These are phyloP conservation scores for Phytophthora idaei DNA, from an alignment of 352 stramenopile species.

Conservation along the genomic window DNA sequence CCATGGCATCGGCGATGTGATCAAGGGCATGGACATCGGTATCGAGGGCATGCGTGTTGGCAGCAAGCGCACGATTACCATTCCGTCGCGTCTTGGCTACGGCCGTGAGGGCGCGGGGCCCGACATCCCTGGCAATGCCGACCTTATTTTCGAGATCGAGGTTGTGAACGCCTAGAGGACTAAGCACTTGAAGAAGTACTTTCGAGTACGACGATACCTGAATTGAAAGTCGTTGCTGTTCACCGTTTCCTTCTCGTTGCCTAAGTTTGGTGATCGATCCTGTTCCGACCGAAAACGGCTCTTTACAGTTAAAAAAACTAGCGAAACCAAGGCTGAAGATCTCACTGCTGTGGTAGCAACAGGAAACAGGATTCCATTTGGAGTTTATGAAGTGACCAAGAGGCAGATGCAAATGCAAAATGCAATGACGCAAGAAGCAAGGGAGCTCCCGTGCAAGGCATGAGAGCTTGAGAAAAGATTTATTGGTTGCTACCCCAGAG, in stretches of 20 bases:
- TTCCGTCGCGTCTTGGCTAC: constrained; percentile 95
- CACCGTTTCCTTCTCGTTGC: neutral
- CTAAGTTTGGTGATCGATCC: too few relatives aligned
- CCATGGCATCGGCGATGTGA: constrained; percentile 90
- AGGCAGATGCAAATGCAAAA: too few relatives aligned
- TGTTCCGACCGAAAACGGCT: neutral
- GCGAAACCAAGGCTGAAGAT: neutral
- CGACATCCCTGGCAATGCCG: constrained; percentile 91
- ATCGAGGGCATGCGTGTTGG: constrained; percentile 90
- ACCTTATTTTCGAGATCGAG: constrained; percentile 95
- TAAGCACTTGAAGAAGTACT: neutral
- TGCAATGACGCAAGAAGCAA: constrained; percentile 10
- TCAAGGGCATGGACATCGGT: constrained; percentile 96
- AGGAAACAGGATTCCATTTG: too few relatives aligned
- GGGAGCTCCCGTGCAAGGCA: constrained; percentile 22
- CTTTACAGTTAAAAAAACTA: neutral
- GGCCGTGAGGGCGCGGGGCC: constrained; percentile 81
- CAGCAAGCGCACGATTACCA: constrained; percentile 93
- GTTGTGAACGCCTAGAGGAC: constrained; percentile 63
- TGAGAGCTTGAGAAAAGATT: constrained; percentile 17
- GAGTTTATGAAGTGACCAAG: too few relatives aligned
- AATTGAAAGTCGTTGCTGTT: constrained; percentile 3
- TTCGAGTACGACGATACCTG: too few relatives aligned
- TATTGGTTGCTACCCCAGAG: constrained; percentile 26
- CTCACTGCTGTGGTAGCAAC: neutral